A percentile compares a stretch with the other conserved stretches of the same genome.
phyloP scores from a whole-genome alignment of 1,139 yeast genomes.

The Lodderomyces parapsilosis region DNA sequence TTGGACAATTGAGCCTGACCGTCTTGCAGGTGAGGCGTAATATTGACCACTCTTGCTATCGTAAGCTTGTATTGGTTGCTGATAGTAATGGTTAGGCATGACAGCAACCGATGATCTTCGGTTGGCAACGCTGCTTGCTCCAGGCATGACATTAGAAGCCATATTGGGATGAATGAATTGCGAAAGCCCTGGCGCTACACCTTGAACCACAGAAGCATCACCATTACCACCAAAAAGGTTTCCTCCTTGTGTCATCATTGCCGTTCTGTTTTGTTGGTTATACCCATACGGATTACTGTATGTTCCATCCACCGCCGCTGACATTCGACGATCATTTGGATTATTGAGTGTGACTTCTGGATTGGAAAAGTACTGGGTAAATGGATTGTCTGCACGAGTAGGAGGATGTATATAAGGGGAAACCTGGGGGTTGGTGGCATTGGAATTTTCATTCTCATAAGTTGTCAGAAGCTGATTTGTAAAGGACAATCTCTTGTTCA shows the following conservation, averaged over 20 bases:
- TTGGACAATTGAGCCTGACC: constrained; percentile 39
- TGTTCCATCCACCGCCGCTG: constrained; percentile 39
- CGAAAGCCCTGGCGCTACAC: constrained; percentile 8
- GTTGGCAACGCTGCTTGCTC: constrained; percentile 6
- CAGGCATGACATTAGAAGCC: constrained; percentile 4
- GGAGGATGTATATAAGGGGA: constrained; percentile 45
- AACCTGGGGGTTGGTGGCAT: constrained; percentile 8
- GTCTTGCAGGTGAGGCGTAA: constrained; percentile 18
- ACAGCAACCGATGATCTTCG: constrained; percentile 44
- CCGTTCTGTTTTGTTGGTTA: constrained; percentile 7
- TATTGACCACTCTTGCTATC: constrained; percentile 10
- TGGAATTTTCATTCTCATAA: constrained; percentile 38
- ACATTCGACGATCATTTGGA: constrained; percentile 40
- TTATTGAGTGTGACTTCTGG: constrained; percentile 34
- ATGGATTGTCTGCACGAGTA: constrained; percentile 48
- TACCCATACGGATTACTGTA: constrained; percentile 13
- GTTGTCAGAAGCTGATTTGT: constrained; percentile 53
- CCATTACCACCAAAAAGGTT: neutral
- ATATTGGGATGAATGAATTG: constrained; percentile 7
- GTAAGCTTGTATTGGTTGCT: constrained; percentile 9
- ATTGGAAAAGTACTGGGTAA: constrained; percentile 43
- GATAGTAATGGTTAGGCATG: constrained; percentile 19
- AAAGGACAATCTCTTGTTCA: constrained; percentile 35
- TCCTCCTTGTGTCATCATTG: constrained; percentile 10
- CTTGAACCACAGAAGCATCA: constrained; percentile 3